These are phyloP conservation scores for Collybia mongolica DNA, from an alignment of 768 basidiomycete genomes.

Conservation along the genomic window DNA sequence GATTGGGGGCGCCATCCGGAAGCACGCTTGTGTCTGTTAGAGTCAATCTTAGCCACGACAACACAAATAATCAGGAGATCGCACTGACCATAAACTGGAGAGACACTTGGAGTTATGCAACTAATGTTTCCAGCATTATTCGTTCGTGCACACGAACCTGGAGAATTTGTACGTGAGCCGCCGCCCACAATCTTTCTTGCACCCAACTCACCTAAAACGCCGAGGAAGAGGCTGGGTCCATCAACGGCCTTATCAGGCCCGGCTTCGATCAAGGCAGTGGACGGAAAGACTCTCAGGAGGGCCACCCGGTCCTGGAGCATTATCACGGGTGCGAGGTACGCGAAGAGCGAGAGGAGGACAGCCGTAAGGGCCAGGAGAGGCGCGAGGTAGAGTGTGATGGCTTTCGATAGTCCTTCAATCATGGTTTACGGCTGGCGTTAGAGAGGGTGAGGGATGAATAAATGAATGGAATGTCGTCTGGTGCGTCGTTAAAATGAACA, in stretches of 20 bases:
- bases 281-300: constrained; percentile 63
- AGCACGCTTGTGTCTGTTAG: constrained; percentile 62
- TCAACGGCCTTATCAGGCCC: constrained; percentile 40
- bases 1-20: constrained; percentile 51
- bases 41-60: neutral
- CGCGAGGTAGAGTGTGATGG: constrained; percentile 64
- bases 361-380: constrained; percentile 67
- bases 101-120: constrained; percentile 55
- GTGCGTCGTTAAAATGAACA: constrained; percentile 10
- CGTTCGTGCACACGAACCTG: constrained; percentile 67
- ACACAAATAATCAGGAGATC: neutral
- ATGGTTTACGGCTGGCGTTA: constrained; percentile 34
- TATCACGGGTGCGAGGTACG: constrained; percentile 64
- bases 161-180: constrained; percentile 2
- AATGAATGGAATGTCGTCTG: constrained; percentile 9
- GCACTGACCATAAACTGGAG: constrained; percentile 60
- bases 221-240: constrained; percentile 69
- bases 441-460: neutral
- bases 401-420: constrained; percentile 72
- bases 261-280: constrained; percentile 33
- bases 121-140: constrained; percentile 46
- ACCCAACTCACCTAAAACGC: constrained; percentile 55
- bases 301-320: constrained; percentile 63
- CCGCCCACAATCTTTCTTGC: neutral
- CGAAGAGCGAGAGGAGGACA: constrained; percentile 62